Percentiles rank a stretch among this genome's conserved stretches.
These are phyloP conservation scores for Termitomyces heimii DNA, from an alignment of 768 basidiomycete species.

Conservation along the genomic window DNA sequence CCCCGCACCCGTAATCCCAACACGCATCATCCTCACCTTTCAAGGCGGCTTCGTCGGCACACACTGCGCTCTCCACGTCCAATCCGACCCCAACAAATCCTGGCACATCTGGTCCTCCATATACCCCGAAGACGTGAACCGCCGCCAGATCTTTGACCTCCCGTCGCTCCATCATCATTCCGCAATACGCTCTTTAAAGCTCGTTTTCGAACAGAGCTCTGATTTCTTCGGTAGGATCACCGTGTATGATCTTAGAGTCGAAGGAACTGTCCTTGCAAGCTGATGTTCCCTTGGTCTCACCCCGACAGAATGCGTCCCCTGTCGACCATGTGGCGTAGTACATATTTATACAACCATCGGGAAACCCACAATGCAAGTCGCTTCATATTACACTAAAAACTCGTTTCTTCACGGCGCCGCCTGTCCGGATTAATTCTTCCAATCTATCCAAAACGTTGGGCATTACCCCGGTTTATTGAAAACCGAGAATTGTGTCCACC, in stretches of 20 bases:
- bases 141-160: conserved; percentile 62
- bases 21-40: conserved; percentile 58
- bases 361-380: no score
- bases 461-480: no score
- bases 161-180: conserved; percentile 14
- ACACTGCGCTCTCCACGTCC: conserved; percentile 45
- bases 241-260: conserved; percentile 11
- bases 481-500: no score
- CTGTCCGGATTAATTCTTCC: no score
- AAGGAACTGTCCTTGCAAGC: conserved; percentile 3
- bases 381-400: no score
- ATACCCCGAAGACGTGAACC: conserved; percentile 79
- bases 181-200: conserved; percentile 44
- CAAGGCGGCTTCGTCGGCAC: conserved; percentile 85
- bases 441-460: no score
- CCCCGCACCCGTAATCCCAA: conserved; percentile 45
- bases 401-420: no score
- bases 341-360: no score
- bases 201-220: conserved; percentile 42
- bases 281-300: background rate
- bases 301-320: no score
- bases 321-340: no score
- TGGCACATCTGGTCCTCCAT: conserved; percentile 52
- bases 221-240: conserved; percentile 8
- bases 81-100: conserved; percentile 21